Percentiles rank a stretch among this genome's conserved stretches.
phyloP scores from a whole-genome alignment of 352 stramenopile species.

The Phytophthora kernoviae region DNA sequence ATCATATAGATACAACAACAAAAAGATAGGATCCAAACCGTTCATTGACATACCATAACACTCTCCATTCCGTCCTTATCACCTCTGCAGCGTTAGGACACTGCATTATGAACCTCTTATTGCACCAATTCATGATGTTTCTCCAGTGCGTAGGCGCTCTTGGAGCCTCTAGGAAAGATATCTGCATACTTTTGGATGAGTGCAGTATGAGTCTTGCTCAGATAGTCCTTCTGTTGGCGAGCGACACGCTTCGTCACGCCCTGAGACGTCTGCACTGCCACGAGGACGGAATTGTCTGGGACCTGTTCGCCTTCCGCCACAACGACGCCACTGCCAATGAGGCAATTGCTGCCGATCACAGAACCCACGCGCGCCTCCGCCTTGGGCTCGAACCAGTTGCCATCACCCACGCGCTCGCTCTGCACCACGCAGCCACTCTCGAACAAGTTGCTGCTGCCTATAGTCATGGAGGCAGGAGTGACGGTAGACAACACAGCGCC shows the following conservation, averaged over 20 bases:
- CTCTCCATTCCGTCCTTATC: neutral
- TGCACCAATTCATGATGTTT: slow-evolving; percentile 77
- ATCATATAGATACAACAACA: too few species aligned
- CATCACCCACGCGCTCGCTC: slow-evolving; percentile 54
- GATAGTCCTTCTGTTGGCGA: slow-evolving; percentile 70
- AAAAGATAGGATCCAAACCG: neutral
- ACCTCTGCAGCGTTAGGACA: neutral
- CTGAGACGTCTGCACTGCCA: slow-evolving; percentile 49
- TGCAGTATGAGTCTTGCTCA: slow-evolving; percentile 51
- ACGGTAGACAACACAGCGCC: slow-evolving; percentile 44
- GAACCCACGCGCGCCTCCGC: slow-evolving; percentile 49
- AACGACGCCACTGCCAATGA: slow-evolving; percentile 83
- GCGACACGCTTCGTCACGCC: slow-evolving; percentile 44
- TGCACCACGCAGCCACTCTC: slow-evolving; percentile 77
- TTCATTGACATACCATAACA: too few species aligned
- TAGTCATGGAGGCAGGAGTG: slow-evolving; percentile 38
- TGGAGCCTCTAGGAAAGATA: slow-evolving; percentile 67
- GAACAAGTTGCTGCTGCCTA: slow-evolving; percentile 80
- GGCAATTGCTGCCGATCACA: slow-evolving; percentile 78
- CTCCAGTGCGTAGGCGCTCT: slow-evolving; percentile 75
- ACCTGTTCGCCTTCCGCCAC: slow-evolving; percentile 64
- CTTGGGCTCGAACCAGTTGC: slow-evolving; percentile 86
- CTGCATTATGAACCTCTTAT: slow-evolving; percentile 11
- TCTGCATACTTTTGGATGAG: slow-evolving; percentile 79
- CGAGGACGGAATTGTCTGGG: slow-evolving; percentile 76